Percentiles rank a stretch among this genome's conserved stretches.
Evolutionary conservation across 2,329 filamentous ascomycete species (phyloP).

Genomic region (Colletotrichum endophyticum): DNA sequence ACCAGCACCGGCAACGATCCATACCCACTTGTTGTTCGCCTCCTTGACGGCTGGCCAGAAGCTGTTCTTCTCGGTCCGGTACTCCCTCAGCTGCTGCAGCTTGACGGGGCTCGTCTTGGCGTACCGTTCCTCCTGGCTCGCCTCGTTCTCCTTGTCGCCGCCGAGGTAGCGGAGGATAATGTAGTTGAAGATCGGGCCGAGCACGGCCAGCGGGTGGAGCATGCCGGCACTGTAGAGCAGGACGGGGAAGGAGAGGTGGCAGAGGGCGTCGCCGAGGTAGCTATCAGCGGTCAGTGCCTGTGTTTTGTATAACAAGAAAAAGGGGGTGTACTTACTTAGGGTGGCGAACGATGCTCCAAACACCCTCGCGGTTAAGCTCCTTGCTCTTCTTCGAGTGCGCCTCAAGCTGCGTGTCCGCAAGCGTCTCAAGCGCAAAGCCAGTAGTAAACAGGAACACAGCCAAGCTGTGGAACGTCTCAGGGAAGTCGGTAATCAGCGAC

Average conservation of each 20-base stretch:
- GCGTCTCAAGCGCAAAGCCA: constrained; percentile 59
- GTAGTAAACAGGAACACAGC: constrained; percentile 61
- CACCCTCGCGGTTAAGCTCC: constrained; percentile 53
- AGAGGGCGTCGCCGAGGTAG: constrained; percentile 65
- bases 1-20: constrained; percentile 55
- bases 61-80: constrained; percentile 59
- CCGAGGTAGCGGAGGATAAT: constrained; percentile 60
- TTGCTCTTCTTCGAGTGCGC: constrained; percentile 41
- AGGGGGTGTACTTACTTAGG: constrained; percentile 56
- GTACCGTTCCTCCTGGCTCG: constrained; percentile 57
- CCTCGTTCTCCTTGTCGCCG: constrained; percentile 61
- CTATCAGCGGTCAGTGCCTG: constrained; percentile 32
- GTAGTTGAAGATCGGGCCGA: constrained; percentile 64
- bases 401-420: constrained; percentile 63
- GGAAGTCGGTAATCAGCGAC: constrained; percentile 10
- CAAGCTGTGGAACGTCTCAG: constrained; percentile 36
- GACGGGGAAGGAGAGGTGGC: constrained; percentile 64
- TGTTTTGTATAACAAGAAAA: fast-evolving
- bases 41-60: constrained; percentile 62
- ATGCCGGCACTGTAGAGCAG: constrained; percentile 59
- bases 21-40: constrained; percentile 60
- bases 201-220: constrained; percentile 57
- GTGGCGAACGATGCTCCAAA: constrained; percentile 66
- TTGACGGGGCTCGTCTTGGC: constrained; percentile 53
- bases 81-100: constrained; percentile 56